Percentiles rank a stretch among this genome's conserved stretches.
Conservation (phyloP, 805 yeast species). For the Sugiyamaella chiloensis region DNA sequence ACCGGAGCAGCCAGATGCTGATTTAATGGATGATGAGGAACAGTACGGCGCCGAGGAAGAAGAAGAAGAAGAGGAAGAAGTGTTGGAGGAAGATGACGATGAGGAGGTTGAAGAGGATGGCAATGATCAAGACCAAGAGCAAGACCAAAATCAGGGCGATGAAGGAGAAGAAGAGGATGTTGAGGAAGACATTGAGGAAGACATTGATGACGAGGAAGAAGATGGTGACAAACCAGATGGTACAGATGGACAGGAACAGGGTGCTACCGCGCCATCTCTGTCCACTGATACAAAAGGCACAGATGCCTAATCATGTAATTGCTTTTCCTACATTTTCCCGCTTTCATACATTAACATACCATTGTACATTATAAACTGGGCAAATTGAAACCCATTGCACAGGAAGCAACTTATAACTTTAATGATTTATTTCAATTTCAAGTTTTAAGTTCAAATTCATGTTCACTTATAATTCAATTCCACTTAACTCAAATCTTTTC, state of each 20-base stretch:
- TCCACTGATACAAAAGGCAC: too few species aligned
- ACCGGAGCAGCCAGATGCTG: slow-evolving; percentile 70
- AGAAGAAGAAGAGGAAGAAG: slow-evolving; percentile 37
- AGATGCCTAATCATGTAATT: too few species aligned
- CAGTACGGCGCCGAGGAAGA: slow-evolving; percentile 38
- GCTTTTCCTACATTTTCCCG: too few species aligned
- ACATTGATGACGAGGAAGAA: slow-evolving; percentile 34
- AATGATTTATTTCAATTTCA: too few species aligned
- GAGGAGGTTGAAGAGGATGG: slow-evolving; percentile 18
- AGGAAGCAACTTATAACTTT: too few species aligned
- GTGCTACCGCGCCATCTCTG: not conserved
- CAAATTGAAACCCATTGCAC: too few species aligned
- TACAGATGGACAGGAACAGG: slow-evolving; percentile 9
- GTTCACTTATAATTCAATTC: too few species aligned
- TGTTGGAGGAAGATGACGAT: slow-evolving; percentile 19
- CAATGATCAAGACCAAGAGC: slow-evolving; percentile 41
- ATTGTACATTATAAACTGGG: too few species aligned
- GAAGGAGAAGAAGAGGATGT: slow-evolving; percentile 40
- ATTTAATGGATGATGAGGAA: slow-evolving; percentile 57
- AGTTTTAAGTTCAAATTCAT: too few species aligned
- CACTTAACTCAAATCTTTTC: too few species aligned
- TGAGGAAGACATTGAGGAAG: slow-evolving; percentile 34
- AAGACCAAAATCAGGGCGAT: slow-evolving; percentile 46
- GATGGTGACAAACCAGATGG: slow-evolving; percentile 32
- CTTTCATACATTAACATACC: too few species aligned